Conservation (phyloP, 805 yeast species). For the Yarrowia osloensis region DNA sequence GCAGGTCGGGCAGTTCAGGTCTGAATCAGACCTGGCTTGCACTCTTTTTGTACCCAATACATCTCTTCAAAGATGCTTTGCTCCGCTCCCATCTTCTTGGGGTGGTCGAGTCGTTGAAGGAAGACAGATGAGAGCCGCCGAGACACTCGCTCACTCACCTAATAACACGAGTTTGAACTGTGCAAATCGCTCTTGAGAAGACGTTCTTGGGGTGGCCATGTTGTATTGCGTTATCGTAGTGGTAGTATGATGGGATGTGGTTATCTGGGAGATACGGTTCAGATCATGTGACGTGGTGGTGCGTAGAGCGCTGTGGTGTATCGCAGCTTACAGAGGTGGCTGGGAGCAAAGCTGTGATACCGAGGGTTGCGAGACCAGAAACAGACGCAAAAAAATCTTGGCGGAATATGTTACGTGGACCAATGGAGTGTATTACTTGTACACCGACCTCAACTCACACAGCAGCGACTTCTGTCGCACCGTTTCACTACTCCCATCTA, state of each 20-base stretch:
- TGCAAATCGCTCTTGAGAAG: constrained; percentile 45
- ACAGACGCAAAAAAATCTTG: background rate
- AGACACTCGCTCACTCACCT: constrained; percentile 45
- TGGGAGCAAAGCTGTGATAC: background rate
- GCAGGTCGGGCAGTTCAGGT: background rate
- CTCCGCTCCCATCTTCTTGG: background rate
- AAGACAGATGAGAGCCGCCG: background rate
- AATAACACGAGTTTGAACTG: constrained; percentile 71
- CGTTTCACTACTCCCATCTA: no score
- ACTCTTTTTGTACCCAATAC: background rate
- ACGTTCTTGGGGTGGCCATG: constrained; percentile 37
- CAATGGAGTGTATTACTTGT: background rate
- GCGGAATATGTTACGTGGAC: background rate
- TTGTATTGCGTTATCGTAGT: constrained; percentile 17
- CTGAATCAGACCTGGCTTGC: background rate
- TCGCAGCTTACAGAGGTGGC: background rate
- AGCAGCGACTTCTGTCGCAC: no score
- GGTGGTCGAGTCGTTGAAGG: background rate
- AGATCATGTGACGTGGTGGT: constrained; percentile 23
- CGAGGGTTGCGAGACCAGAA: background rate
- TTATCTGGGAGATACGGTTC: constrained; percentile 29
- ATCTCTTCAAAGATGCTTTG: background rate
- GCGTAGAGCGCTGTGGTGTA: background rate
- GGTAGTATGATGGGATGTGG: constrained; percentile 2
- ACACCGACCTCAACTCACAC: no score